Evolutionary conservation across 2,329 filamentous ascomycete species (phyloP), one percentile per base, ranked within the genome.

Genomic region (Penicillium aurantiogriseum): DNA sequence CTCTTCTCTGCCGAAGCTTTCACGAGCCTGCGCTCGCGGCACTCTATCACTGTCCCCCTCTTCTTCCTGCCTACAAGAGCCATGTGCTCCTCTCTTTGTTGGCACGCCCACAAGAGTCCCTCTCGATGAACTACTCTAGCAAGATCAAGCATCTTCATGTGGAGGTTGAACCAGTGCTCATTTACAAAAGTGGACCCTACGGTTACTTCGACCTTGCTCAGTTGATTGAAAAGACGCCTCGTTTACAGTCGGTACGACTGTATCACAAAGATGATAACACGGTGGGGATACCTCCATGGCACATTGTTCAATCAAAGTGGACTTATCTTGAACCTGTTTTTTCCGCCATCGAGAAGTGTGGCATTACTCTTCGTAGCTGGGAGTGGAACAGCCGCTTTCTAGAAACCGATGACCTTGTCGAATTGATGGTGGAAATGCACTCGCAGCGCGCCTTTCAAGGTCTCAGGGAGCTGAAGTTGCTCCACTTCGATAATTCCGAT

Each of bases 101-200:
- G 9, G 80, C 82, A n/a, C 74, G 78, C 17, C 78, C 83, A 21
- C 77, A 77, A 15, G 73, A 77, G 5, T 71, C 75, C 2, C 82
- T 83, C 1, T 70, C 72, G 2, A 81, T 84, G 60, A 86, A 89
- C 60, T 93, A 93, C 70, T 80, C 83, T 40, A 80, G 80, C 63
- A 95, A 92, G 76, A 81, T 94, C 49, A 84, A 87, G 67, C 80
- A 83, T 8, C 75, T 96, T 23, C 83, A 85, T 57, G 78, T 95
- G 47, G 87, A 94, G 67, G 85, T 88, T 11, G 82, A 80, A 38
- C 82, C 72, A 65, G 82, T 76, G 57, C 79, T 85, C 50, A 75
- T 80, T 40, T 82, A 84, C 60, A 76, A 77, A 64, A 80, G 79
- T 51, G 81, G 81, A 67, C 79, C 78, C 13, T 76, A 79, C 42